Conservation (phyloP, 805 yeast genomes). For the Metschnikowia colocasiae region DNA sequence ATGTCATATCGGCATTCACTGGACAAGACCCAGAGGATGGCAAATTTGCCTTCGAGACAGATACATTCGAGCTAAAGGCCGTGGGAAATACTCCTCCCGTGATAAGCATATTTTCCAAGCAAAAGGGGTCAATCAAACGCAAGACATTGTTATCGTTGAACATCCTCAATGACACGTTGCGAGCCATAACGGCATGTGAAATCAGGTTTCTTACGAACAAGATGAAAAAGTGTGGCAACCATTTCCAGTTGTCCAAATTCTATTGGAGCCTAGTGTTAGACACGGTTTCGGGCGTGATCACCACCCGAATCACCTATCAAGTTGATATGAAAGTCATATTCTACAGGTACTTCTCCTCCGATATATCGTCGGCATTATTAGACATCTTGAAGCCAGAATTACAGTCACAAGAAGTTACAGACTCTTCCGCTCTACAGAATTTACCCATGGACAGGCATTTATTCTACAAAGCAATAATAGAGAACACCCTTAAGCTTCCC, state of each 20-base stretch:
- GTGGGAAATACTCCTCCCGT: constrained; percentile 8
- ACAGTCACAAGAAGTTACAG: neutral
- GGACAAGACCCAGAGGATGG: neutral
- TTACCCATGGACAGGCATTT: constrained; percentile 31
- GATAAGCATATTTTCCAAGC: constrained; percentile 8
- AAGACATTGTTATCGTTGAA: constrained; percentile 14
- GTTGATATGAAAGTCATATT: constrained; percentile 12
- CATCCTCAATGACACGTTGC: constrained; percentile 5
- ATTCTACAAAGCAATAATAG: constrained; percentile 51
- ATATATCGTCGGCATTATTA: constrained; percentile 12
- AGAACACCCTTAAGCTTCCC: constrained; percentile 34
- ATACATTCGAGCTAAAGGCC: constrained; percentile 12
- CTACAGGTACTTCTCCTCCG: constrained; percentile 19
- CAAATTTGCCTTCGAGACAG: constrained; percentile 6
- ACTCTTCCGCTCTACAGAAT: neutral
- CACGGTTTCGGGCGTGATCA: constrained; percentile 6
- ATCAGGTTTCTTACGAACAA: constrained; percentile 13
- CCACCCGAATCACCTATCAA: constrained; percentile 6
- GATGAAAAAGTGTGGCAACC: constrained; percentile 14
- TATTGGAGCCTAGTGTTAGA: constrained; percentile 7
- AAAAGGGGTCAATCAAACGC: constrained; percentile 8
- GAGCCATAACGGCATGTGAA: constrained; percentile 10
- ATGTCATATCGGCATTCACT: neutral
- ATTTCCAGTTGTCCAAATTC: constrained; percentile 9
- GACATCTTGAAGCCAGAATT: constrained; percentile 2